These are phyloP conservation scores for Xylaria digitata DNA, from an alignment of 2,329 filamentous ascomycete genomes.

Conservation along the genomic window DNA sequence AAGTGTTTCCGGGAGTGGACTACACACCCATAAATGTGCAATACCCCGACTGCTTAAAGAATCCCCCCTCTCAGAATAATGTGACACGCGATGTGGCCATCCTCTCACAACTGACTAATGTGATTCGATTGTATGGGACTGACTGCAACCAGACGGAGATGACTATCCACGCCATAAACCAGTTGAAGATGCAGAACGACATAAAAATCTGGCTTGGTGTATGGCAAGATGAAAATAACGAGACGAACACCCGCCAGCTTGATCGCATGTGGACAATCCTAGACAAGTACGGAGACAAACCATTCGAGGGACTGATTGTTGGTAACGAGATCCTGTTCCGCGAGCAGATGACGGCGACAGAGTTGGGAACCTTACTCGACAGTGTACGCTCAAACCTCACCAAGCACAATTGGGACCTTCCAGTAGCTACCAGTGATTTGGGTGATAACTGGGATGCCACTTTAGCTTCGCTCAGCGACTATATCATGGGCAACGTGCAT, in stretches of 20 bases:
- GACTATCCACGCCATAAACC: constrained; percentile 84
- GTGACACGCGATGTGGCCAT: constrained; percentile 91
- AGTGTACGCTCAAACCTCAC: constrained; percentile 80
- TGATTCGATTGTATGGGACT: constrained; percentile 89
- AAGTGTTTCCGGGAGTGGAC: constrained; percentile 94
- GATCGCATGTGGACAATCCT: constrained; percentile 86
- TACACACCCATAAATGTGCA: constrained; percentile 94
- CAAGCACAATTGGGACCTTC: constrained; percentile 72
- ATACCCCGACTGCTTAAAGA: constrained; percentile 82
- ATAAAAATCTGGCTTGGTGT: constrained; percentile 96
- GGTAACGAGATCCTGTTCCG: constrained; percentile 85
- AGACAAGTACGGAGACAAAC: constrained; percentile 71
- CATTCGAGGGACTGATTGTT: constrained; percentile 84
- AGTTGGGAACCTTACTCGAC: constrained; percentile 72
- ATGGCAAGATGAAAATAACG: constrained; percentile 86
- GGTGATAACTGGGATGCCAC: constrained; percentile 84
- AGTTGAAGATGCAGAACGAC: constrained; percentile 73
- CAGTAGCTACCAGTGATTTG: constrained; percentile 87
- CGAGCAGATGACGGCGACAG: constrained; percentile 74
- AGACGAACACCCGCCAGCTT: constrained; percentile 86
- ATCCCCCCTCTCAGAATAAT: constrained; percentile 91
- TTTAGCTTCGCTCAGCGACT: constrained; percentile 78
- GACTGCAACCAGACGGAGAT: constrained; percentile 98
- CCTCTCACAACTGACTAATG: constrained; percentile 88
- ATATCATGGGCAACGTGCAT: constrained; percentile 96